phyloP scores from a whole-genome alignment of 768 basidiomycete species.

The Pisolithus marmoratus region DNA sequence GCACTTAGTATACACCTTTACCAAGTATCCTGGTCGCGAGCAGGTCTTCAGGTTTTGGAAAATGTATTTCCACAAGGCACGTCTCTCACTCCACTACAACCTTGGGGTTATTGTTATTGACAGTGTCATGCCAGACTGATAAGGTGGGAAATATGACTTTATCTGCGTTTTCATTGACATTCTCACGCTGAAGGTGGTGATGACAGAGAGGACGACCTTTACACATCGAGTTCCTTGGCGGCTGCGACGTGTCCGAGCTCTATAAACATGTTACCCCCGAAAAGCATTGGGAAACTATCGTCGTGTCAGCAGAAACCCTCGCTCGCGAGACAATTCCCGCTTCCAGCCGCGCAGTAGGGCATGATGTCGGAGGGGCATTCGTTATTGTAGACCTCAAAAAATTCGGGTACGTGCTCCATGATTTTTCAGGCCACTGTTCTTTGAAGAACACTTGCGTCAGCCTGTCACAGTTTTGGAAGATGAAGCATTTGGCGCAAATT shows the following conservation, averaged over 20 bases:
- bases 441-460: slow-evolving; percentile 27
- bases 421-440: neutral
- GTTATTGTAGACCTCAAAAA: slow-evolving; percentile 69
- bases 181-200: neutral
- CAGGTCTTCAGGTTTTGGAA: slow-evolving; percentile 73
- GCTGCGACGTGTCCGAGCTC: slow-evolving; percentile 51
- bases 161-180: neutral
- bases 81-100: slow-evolving; percentile 7
- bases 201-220: slow-evolving; percentile 63
- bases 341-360: slow-evolving; percentile 50
- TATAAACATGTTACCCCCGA: slow-evolving; percentile 55
- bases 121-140: slow-evolving; percentile 44
- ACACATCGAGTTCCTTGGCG: slow-evolving; percentile 60
- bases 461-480: slow-evolving; percentile 68
- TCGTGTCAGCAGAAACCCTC: slow-evolving; percentile 63
- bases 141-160: slow-evolving; percentile 41
- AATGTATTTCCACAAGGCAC: slow-evolving; percentile 71
- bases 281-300: slow-evolving; percentile 54
- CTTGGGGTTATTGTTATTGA: neutral
- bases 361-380: slow-evolving; percentile 44
- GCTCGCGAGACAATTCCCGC: slow-evolving; percentile 64
- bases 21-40: slow-evolving; percentile 64
- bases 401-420: slow-evolving; percentile 46
- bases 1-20: neutral
- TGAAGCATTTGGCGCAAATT: slow-evolving; percentile 54